Conservation (phyloP, 2,329 filamentous ascomycete species). For the Blumeriella jaapii region DNA sequence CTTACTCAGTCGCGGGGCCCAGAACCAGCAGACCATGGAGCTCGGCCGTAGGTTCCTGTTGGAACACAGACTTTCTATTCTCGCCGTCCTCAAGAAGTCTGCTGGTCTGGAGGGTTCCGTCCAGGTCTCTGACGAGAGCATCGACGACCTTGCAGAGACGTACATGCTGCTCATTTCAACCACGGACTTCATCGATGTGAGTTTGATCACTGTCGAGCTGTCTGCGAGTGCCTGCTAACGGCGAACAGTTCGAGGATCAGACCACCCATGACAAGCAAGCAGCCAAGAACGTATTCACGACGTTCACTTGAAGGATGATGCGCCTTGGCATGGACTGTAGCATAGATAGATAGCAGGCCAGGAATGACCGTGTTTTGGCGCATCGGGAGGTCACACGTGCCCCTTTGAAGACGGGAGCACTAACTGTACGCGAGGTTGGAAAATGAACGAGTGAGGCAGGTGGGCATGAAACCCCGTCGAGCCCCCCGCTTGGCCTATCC, state of each 20-base stretch:
- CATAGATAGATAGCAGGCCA: constrained; percentile 7
- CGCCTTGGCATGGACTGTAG: constrained; percentile 8
- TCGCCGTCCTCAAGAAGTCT: constrained; percentile 82
- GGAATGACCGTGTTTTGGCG: too few species aligned
- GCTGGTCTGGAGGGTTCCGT: constrained; percentile 56
- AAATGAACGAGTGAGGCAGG: too few species aligned
- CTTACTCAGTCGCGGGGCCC: constrained; percentile 67
- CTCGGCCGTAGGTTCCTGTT: constrained; percentile 71
- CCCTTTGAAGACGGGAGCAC: too few species aligned
- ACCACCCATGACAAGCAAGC: constrained; percentile 16
- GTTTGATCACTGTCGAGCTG: constrained; percentile 19
- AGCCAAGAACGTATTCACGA: constrained; percentile 16
- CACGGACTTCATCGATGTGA: constrained; percentile 77
- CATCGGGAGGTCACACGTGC: too few species aligned
- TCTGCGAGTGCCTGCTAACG: constrained; percentile 6
- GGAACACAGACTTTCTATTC: constrained; percentile 72
- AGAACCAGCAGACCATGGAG: constrained; percentile 61
- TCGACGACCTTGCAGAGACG: constrained; percentile 72
- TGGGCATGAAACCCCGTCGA: too few species aligned
- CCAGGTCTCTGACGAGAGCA: constrained; percentile 40
- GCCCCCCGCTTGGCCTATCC: too few species aligned
- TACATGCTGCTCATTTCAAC: constrained; percentile 74
- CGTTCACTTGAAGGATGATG: constrained; percentile 12
- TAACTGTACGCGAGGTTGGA: too few species aligned
- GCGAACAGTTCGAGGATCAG: constrained; percentile 31